Conservation (phyloP, 2,329 filamentous ascomycete genomes). For the Incumbomyces delicatus region DNA sequence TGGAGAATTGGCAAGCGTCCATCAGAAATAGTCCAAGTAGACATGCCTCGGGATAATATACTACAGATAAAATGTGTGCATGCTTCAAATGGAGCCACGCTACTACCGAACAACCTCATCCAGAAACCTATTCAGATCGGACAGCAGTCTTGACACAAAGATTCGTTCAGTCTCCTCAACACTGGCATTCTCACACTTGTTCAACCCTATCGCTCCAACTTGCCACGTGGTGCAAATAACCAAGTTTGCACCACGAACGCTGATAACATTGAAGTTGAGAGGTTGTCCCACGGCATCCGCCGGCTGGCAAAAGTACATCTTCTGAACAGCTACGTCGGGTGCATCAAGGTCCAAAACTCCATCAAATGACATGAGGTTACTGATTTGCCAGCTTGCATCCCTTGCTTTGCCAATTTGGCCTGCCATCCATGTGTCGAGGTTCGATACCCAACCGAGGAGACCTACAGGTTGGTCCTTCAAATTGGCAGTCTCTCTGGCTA, state of each 20-base stretch:
- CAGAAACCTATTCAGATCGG: constrained; percentile 1
- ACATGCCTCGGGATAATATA: too few species aligned
- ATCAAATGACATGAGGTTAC: constrained; percentile 36
- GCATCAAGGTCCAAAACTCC: neutral
- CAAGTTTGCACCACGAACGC: constrained; percentile 31
- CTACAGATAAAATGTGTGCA: too few species aligned
- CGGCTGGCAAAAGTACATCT: constrained; percentile 38
- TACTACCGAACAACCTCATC: neutral
- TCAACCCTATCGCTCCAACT: constrained; percentile 29
- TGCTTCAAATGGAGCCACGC: too few species aligned
- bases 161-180: neutral
- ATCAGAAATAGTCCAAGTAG: too few species aligned
- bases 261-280: constrained; percentile 34
- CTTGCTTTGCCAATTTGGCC: constrained; percentile 30
- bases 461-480: constrained; percentile 34
- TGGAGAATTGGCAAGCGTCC: too few species aligned
- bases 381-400: constrained; percentile 37
- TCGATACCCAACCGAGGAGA: constrained; percentile 32
- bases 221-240: constrained; percentile 35
- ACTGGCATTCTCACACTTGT: neutral
- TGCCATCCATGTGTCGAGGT: constrained; percentile 32
- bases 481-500: constrained; percentile 25
- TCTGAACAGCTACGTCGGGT: constrained; percentile 19
- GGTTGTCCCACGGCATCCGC: constrained; percentile 30
- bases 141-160: neutral